Evolutionary conservation across 2,329 filamentous ascomycete genomes (phyloP), one percentile per base, ranked within the genome.

Genomic region (Diaporthe longicolla): DNA sequence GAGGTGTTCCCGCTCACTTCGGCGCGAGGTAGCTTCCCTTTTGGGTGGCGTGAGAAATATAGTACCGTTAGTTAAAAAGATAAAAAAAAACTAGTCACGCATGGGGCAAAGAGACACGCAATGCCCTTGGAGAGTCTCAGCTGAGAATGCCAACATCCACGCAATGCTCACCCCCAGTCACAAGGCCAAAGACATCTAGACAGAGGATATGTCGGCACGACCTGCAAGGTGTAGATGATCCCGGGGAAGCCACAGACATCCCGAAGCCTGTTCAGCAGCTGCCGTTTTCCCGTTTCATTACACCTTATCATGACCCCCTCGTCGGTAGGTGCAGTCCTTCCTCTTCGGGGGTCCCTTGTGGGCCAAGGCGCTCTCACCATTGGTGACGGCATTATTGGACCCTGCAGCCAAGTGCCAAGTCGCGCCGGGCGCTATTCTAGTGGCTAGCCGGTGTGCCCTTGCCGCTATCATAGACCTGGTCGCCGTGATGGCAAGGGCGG

Each of bases 1-100:
- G 72, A 74, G 65, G 52, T 74, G 73, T 43, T 66, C 48, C 59
- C 73, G 61, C 35, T 57, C 69, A 74, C 26, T 70, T 37, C 71
- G 40, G 40, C 48, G 19, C 57, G 40, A 54, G 29, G 32, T 37
- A 26, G 48, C 32, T 68, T n/a, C 19, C 26, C 21, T 17, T 26
- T 17, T 29, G 29, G 10, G 50, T 55, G 69, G 32, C 15, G 69
- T 71, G 43, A 63, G 54, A 43, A 59, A 61, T 48, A 32, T 48
- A 55, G 57, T 52, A n/a, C 32, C 26, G 15, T 26, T 52, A 17
- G 32, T 29, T 21, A 29, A 1, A 10, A 37, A 24, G n/a, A 24
- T 24, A 24, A 59, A 57, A 57, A 54, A 45, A 40, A n/a, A 45
- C 17, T 40, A 50, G 58, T 43, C 68, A 43, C 58, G 54, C 17